These are phyloP conservation scores for Clarkia xantiana DNA, from an alignment of 345 rosid genomes.

Conservation along the genomic window DNA sequence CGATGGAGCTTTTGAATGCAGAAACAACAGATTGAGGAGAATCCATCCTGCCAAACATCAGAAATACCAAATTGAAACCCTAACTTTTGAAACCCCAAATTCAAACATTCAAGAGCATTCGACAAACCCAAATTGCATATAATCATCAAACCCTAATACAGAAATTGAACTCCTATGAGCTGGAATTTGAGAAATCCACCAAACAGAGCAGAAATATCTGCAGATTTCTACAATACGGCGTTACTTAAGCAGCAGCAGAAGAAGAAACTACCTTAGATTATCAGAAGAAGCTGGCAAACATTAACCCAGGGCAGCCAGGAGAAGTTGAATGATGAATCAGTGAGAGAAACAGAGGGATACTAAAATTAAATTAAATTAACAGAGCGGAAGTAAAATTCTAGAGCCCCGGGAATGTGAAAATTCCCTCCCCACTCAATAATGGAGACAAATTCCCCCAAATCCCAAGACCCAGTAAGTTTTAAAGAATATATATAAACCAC, in stretches of 20 bases:
- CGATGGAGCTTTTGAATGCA: constrained; percentile 45
- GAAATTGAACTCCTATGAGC: not conserved
- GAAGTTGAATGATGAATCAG: no score
- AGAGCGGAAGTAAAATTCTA: not conserved
- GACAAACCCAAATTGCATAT: not conserved
- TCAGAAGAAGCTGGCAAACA: no score
- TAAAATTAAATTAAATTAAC: not conserved
- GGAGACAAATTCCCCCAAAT: constrained; percentile 1
- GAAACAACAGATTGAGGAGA: constrained; percentile 97
- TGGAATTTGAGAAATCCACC: not conserved
- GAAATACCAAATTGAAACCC: no score
- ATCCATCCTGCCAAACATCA: constrained; percentile 36
- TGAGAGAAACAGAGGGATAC: no score
- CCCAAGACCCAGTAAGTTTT: constrained; percentile 6
- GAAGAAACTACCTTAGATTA: no score
- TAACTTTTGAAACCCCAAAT: constrained; percentile 17
- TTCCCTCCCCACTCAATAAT: constrained; percentile 3
- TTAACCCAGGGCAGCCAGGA: no score
- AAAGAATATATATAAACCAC: constrained; percentile 14
- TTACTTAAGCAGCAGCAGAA: no score
- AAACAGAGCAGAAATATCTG: not conserved
- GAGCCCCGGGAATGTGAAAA: constrained; percentile 1
- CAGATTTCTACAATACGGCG: not conserved
- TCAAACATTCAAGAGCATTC: constrained; percentile 7
- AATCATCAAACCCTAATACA: not conserved